Base-by-base conservation (phyloP, 75 land plant genomes). In the Selaginella moellendorffii region DNA sequence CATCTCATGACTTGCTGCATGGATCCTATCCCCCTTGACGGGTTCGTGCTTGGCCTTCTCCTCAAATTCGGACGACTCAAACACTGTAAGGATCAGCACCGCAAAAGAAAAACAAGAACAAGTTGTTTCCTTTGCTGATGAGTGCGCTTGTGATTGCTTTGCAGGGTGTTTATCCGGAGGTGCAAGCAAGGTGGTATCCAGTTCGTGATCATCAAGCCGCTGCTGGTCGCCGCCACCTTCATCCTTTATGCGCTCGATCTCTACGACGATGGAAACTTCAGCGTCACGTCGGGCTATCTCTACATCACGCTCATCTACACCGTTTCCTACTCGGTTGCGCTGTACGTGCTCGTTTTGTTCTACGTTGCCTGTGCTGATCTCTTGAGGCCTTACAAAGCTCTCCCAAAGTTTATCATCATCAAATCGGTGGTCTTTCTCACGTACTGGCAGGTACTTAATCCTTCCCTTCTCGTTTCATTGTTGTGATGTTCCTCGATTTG, bases 381-480 rank as follows among this genome's bases (percentile, higher is more conserved):
- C 36, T 82, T 93, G 75, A 75, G 85, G 51, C 98, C 98, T 24
- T 89, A 85, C 70, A 86, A 82, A 73, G 96, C 98, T 52, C 82
- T 93, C 46, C 96, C 98, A 20, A 93, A 93, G 74, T 93, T 93
- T 62, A 62, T 93, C 63, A 72, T 93, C 58, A 93, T 93, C 36
- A 93, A 93, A 54, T 93, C 96, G 18, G 96, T 93, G n/a, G 97
- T 93, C 24, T 93, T 93, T 64, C 79, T 93, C 29, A 93, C 98
- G 46, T 93, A 89, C 71, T 93, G 98, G 98, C 98, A 93, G 96
- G 98, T 89, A 76, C 26, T 31, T n/a, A n/a, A n/a, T n/a, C n/a
- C n/a, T n/a, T n/a, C n/a, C n/a, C n/a, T n/a, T n/a, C n/a, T n/a
- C n/a, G n/a, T n/a, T n/a, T n/a, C n/a, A n/a, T n/a, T n/a, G n/a